A percentile compares a stretch with the other conserved stretches of the same genome.
Evolutionary conservation across 2,329 filamentous ascomycete species (phyloP).

Genomic region (Leptodontidium sp.): DNA sequence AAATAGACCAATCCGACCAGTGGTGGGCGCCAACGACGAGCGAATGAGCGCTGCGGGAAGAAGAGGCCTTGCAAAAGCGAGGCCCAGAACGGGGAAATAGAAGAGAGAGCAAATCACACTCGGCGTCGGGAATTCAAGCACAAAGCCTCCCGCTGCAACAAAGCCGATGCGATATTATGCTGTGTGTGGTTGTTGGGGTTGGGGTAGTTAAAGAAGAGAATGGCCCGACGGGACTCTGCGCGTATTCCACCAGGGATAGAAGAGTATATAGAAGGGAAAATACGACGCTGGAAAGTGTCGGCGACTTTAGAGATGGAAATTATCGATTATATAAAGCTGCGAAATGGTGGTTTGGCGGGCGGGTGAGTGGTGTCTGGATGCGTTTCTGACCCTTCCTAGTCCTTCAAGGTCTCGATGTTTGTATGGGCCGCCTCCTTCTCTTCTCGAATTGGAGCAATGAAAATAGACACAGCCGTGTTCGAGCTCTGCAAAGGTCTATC

Average conservation of each 20-base stretch:
- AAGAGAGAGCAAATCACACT: constrained; percentile 32
- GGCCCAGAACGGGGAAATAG: constrained; percentile 26
- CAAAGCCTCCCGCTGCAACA: constrained; percentile 31
- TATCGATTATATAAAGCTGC: constrained; percentile 21
- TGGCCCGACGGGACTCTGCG: constrained; percentile 23
- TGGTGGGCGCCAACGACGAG: constrained; percentile 34
- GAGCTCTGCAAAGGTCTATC: neutral
- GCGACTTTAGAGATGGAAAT: constrained; percentile 19
- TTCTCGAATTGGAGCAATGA: constrained; percentile 3
- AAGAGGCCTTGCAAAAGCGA: constrained; percentile 31
- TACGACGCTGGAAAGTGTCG: neutral
- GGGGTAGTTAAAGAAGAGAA: constrained; percentile 7
- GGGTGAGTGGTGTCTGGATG: no score
- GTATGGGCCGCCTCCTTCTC: neutral
- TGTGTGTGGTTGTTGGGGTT: constrained; percentile 15
- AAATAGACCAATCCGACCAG: constrained; percentile 33
- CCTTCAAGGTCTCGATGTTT: constrained; percentile 10
- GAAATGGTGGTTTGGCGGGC: neutral
- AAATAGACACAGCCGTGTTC: neutral
- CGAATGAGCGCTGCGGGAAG: constrained; percentile 30
- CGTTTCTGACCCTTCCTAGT: neutral
- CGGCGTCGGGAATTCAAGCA: constrained; percentile 24
- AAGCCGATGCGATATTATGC: constrained; percentile 24
- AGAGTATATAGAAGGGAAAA: constrained; percentile 26
- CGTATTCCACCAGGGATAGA: constrained; percentile 34